Base-by-base conservation (phyloP, 2,329 filamentous ascomycete species). In the Lasiodiplodia gonubiensis region DNA sequence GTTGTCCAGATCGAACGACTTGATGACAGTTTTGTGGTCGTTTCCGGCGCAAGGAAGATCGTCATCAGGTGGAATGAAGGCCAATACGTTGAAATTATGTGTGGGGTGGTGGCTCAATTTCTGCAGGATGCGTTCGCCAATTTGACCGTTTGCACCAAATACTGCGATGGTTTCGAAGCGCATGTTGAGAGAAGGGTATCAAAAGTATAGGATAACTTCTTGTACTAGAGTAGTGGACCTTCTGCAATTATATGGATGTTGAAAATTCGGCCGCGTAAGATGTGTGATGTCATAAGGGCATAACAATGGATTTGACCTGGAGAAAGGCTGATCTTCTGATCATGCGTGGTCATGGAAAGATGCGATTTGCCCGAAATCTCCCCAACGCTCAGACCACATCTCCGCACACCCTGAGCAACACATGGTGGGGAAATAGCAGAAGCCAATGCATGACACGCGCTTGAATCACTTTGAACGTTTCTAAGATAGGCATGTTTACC, bases 71-170 rank as follows among this genome's bases (percentile, higher is more conserved):
- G 60, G 64, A n/a, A 67, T 67, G 33, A 70, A 67, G 6, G 67
- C 68, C 21, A 70, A 21, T 5, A 70, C 55, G 4, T 69, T 67
- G 51, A 73, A 71, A n/a, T 51, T 27, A 12, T 18, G 14, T 12
- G 25, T 53, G 2, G 30, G 14, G 60, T 30, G 18, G 35, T 72
- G 70, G 2, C 52, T 42, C 18, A 69, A 60, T 33, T 52, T 64
- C 16, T 66, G 46, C 5, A 72, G 55, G 33, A 70, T 72, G 16
- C 21, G 65, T 21, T 67, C 46, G 21, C 69, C 67, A 16, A 74
- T 69, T 25, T 71, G 70, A n/a, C 68, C 68, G 23, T 68, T 70
- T 30, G 67, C 69, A 23, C 71, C 68, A 49, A 73, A 71, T 25
- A 70, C 46, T 6, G 70, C 69, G 25, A 64, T 42, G 1, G 48